phyloP scores from a whole-genome alignment of 768 basidiomycete genomes.

The Boletus bicolor region DNA sequence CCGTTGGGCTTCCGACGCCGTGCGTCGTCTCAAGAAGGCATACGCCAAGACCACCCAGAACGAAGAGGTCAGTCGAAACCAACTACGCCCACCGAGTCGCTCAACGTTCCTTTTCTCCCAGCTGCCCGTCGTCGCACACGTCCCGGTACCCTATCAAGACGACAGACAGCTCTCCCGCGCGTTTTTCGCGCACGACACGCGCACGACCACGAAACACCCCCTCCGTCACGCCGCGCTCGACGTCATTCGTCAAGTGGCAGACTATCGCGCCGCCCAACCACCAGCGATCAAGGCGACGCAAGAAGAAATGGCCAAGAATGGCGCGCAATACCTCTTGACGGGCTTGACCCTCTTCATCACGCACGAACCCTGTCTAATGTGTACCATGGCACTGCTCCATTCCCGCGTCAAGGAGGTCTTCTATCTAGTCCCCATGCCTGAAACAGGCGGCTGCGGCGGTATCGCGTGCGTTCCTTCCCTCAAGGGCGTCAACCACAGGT shows the following conservation, averaged over 20 bases:
- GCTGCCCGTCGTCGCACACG: constrained; percentile 74
- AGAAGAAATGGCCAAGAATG: constrained; percentile 42
- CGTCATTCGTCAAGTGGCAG: constrained; percentile 63
- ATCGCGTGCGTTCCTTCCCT: constrained; percentile 72
- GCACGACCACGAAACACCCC: constrained; percentile 65
- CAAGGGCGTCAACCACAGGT: constrained; percentile 88
- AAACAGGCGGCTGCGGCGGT: constrained; percentile 87
- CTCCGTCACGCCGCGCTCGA: constrained; percentile 85
- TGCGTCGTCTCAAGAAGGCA: constrained; percentile 48
- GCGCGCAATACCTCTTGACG: constrained; percentile 85
- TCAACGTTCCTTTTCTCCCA: constrained; percentile 26
- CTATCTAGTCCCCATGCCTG: constrained; percentile 65
- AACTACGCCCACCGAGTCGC: not conserved
- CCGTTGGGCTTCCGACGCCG: constrained; percentile 74
- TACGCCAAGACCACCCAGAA: constrained; percentile 43
- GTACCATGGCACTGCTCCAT: constrained; percentile 93
- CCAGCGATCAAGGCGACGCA: not conserved
- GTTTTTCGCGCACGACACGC: constrained; percentile 67
- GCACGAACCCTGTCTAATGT: constrained; percentile 98
- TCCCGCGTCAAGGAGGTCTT: constrained; percentile 89
- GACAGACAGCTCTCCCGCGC: constrained; percentile 24
- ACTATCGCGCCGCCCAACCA: constrained; percentile 38
- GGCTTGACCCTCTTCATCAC: constrained; percentile 81
- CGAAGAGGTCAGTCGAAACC: constrained; percentile 54
- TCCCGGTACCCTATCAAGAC: constrained; percentile 53